phyloP scores from a whole-genome alignment of 352 stramenopile species.

The Hyaloperonospora brassicae region DNA sequence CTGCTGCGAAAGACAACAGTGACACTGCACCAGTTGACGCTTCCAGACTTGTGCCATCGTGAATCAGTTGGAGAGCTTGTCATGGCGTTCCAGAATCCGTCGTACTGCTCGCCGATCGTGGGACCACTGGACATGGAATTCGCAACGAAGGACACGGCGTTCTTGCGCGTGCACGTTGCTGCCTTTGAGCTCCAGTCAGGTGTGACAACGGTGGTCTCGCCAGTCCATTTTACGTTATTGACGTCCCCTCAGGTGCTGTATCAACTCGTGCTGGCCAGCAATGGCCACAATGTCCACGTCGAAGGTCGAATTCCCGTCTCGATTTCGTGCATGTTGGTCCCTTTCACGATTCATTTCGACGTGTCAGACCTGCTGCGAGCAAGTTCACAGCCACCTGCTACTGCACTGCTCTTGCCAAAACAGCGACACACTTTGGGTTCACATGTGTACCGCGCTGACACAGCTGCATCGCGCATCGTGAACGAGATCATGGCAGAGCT shows the following conservation, averaged over 20 bases:
- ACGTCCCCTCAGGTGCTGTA: constrained; percentile 40
- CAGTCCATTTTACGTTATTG: constrained; percentile 41
- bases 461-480: constrained; percentile 18
- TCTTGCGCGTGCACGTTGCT: constrained; percentile 43
- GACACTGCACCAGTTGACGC: constrained; percentile 42
- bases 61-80: constrained; percentile 41
- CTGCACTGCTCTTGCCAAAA: constrained; percentile 5
- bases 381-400: constrained; percentile 2
- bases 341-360: constrained; percentile 62
- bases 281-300: constrained; percentile 33
- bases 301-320: constrained; percentile 40
- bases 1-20: constrained; percentile 56
- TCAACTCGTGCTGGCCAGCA: constrained; percentile 38
- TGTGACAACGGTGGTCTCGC: constrained; percentile 38
- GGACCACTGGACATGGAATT: constrained; percentile 50
- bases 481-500: constrained; percentile 43
- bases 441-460: constrained; percentile 8
- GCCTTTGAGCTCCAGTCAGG: constrained; percentile 48
- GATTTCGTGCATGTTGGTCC: constrained; percentile 62
- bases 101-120: constrained; percentile 59
- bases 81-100: constrained; percentile 64
- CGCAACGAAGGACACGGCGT: constrained; percentile 38
- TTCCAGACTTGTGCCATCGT: constrained; percentile 65
- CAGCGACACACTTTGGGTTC: constrained; percentile 19
- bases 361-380: constrained; percentile 34